phyloP scores from a whole-genome alignment of 441 rosid species.

The Adansonia madagascariensis region DNA sequence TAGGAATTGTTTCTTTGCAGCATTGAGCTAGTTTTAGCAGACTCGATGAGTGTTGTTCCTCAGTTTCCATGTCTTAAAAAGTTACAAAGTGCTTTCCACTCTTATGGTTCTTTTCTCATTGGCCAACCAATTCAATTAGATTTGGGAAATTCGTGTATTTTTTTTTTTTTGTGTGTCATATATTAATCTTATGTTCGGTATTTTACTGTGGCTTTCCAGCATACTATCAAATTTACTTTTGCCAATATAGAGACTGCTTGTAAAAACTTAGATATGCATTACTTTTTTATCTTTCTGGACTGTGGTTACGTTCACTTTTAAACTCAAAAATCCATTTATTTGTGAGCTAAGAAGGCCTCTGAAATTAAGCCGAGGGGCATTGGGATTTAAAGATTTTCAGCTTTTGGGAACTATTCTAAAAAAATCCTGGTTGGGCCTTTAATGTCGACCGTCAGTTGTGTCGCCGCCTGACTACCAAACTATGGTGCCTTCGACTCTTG shows the following conservation, averaged over 20 bases:
- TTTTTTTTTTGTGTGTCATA: no score
- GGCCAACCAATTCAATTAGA: neutral
- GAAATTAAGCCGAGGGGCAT: neutral
- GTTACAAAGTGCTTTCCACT: neutral
- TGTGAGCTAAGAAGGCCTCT: neutral
- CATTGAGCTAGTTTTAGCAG: neutral
- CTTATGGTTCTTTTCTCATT: neutral
- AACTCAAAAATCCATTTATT: neutral
- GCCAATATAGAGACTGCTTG: no score
- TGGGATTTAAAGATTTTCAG: neutral
- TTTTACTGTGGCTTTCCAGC: no score
- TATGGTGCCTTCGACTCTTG: no score
- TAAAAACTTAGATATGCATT: neutral
- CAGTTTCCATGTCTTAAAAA: neutral
- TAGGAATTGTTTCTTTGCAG: neutral
- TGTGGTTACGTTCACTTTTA: neutral
- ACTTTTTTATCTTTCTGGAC: conserved; percentile 13
- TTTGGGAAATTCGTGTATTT: no score
- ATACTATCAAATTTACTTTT: no score
- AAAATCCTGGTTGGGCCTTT: neutral
- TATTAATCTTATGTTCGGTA: no score
- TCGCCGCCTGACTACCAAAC: no score
- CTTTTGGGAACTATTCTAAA: neutral
- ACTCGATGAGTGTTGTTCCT: neutral
- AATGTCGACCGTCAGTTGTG: neutral